phyloP scores from a whole-genome alignment of 1,139 yeast species.

The Kodamaea arcana region DNA sequence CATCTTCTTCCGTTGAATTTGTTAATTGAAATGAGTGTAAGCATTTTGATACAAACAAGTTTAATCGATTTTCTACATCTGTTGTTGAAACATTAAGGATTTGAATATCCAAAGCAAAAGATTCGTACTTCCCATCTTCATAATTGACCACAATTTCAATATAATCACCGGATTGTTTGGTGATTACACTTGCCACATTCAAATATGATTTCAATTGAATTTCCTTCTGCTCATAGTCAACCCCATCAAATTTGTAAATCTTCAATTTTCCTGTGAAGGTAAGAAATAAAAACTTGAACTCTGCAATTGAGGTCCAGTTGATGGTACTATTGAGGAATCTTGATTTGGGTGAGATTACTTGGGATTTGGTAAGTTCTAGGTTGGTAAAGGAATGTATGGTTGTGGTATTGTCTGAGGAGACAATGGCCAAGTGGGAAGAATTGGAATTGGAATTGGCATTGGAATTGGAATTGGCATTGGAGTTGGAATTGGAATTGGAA shows the following conservation, averaged over 20 bases:
- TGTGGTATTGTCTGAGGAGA: conserved; percentile 17
- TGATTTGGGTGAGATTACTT: neutral
- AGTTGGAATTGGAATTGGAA: too few relatives aligned
- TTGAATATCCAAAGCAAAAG: conserved; percentile 11
- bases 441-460: conserved; percentile 15
- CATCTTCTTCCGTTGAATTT: conserved; percentile 19
- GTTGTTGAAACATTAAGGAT: conserved; percentile 1
- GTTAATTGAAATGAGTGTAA: conserved; percentile 27
- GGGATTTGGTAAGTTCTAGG: neutral
- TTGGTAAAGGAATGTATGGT: neutral
- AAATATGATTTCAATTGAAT: conserved; percentile 3
- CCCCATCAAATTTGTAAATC: conserved; percentile 1
- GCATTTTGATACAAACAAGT: conserved; percentile 18
- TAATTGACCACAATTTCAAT: conserved; percentile 15
- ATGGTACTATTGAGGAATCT: conserved; percentile 6
- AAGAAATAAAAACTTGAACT: conserved; percentile 1
- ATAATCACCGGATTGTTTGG: neutral
- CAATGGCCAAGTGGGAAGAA: conserved; percentile 12
- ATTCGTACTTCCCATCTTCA: conserved; percentile 30
- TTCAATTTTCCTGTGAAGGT: conserved; percentile 7
- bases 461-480: too few relatives aligned
- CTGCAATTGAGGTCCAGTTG: conserved; percentile 3
- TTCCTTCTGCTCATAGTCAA: neutral
- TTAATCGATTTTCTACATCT: conserved; percentile 7
- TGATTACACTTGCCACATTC: conserved; percentile 5